Percentiles rank a stretch among this genome's conserved stretches.
Evolutionary conservation across 768 basidiomycete species (phyloP).

Genomic region (Boletus bicolor): DNA sequence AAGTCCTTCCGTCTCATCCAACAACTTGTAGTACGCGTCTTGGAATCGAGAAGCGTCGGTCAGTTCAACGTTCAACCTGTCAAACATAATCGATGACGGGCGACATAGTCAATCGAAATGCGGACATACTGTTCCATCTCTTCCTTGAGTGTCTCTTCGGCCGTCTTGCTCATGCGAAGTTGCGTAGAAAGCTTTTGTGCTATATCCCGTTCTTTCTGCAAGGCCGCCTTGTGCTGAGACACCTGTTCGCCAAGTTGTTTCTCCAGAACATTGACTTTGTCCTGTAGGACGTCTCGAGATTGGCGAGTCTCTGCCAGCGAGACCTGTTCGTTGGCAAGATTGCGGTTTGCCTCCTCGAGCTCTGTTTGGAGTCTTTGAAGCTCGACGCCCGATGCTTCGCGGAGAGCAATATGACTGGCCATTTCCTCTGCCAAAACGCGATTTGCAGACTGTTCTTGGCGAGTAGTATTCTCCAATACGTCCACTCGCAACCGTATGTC

Average conservation of each 20-base stretch:
- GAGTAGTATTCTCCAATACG: slow-evolving; percentile 6
- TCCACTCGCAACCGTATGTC: slow-evolving; percentile 28
- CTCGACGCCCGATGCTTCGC: slow-evolving; percentile 41
- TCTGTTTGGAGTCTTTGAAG: slow-evolving; percentile 42
- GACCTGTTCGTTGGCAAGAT: slow-evolving; percentile 24
- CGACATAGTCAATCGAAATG: neutral
- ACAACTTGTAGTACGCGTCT: slow-evolving; percentile 64
- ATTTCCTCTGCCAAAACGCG: slow-evolving; percentile 35
- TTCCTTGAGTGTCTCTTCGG: slow-evolving; percentile 64
- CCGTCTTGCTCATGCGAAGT: slow-evolving; percentile 54
- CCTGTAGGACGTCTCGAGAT: slow-evolving; percentile 25
- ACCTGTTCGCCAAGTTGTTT: slow-evolving; percentile 31
- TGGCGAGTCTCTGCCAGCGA: slow-evolving; percentile 12
- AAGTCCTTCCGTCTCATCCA: slow-evolving; percentile 62
- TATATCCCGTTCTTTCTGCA: slow-evolving; percentile 47
- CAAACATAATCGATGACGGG: slow-evolving; percentile 1
- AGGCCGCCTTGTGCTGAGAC: slow-evolving; percentile 32
- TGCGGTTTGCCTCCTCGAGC: slow-evolving; percentile 22
- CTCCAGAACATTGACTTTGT: slow-evolving; percentile 26
- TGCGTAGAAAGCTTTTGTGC: slow-evolving; percentile 47
- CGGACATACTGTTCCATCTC: slow-evolving; percentile 65
- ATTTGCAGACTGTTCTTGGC: slow-evolving; percentile 17
- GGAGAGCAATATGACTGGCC: slow-evolving; percentile 37
- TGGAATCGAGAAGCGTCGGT: slow-evolving; percentile 61
- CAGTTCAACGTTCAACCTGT: slow-evolving; percentile 49